These are phyloP conservation scores for Suhomyces bribrorum DNA, from an alignment of 1,139 yeast genomes.

Conservation along the genomic window DNA sequence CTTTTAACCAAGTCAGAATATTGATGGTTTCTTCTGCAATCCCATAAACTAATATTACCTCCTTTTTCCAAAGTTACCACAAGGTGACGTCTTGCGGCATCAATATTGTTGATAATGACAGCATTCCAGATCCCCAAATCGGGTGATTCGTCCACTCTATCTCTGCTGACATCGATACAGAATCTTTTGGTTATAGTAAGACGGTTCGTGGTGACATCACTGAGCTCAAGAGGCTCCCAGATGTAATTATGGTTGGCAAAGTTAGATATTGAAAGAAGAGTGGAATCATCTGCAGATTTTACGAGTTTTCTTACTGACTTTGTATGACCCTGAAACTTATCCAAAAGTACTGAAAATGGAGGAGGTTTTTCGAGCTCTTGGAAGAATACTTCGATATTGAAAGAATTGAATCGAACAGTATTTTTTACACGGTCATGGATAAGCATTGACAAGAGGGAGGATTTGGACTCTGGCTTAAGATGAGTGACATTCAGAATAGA, in stretches of 20 bases:
- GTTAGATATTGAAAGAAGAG: slow-evolving; percentile 43
- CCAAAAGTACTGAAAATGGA: slow-evolving; percentile 7
- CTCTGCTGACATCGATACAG: slow-evolving; percentile 26
- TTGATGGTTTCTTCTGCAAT: slow-evolving; percentile 36
- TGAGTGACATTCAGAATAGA: slow-evolving; percentile 23
- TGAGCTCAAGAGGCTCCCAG: slow-evolving; percentile 55
- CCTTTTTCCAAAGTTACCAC: slow-evolving; percentile 57
- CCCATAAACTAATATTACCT: slow-evolving; percentile 63
- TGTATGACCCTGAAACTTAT: slow-evolving; percentile 80
- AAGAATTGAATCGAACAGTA: slow-evolving; percentile 32
- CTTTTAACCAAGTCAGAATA: slow-evolving; percentile 28
- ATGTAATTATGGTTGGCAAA: slow-evolving; percentile 58
- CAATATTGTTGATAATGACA: slow-evolving; percentile 35
- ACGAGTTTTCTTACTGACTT: slow-evolving; percentile 71
- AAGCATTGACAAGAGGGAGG: slow-evolving; percentile 25
- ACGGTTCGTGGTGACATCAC: slow-evolving; percentile 17
- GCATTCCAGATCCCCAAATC: slow-evolving; percentile 33
- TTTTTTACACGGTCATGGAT: slow-evolving; percentile 43
- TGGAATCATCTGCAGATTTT: slow-evolving; percentile 48
- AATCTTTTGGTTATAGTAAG: slow-evolving; percentile 41
- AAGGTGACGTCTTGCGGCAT: slow-evolving; percentile 28
- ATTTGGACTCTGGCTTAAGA: slow-evolving; percentile 15
- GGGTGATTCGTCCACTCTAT: neutral
- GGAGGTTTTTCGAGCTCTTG: neutral
- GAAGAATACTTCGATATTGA: slow-evolving; percentile 18